Base-by-base conservation (phyloP, 2,329 filamentous ascomycete species). In the Xylaria sp. region DNA sequence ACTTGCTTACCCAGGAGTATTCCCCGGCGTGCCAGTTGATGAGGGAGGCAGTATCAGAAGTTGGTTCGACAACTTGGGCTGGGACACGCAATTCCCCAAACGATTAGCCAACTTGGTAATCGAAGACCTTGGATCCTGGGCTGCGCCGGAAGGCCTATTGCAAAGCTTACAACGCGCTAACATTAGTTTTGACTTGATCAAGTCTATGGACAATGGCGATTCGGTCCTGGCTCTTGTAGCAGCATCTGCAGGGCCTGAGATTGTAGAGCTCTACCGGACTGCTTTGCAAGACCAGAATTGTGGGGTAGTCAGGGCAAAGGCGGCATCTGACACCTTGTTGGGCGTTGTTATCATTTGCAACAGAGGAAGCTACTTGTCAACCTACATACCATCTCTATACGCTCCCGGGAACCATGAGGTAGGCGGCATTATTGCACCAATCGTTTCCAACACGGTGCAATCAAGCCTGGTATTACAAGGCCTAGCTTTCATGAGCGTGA, bases 11-110 rank as follows among this genome's bases (percentile, higher is more conserved):
- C 92, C 92, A 0, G 90, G 87, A n/a, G 85, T 96, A 23, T 97
- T 92, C 69, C 83, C 91, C 0, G 93, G 92, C 0, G 89, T 96
- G 8, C 92, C 92, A 0, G 76, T 80, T 1, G 79, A 82, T 3
- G 78, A 81, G 63, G 76, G 80, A 53, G 76, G 76, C 16, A 68
- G 72, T 7, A 72, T 79, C 46, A 83, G 81, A 65, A 85, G 90
- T 50, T 97, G 92, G 92, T 96, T 97, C 72, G 84, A 87, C n/a
- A 90, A 88, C 65, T 83, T 92, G 52, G 92, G 93, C 11, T 97
- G 92, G 92, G 92, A 95, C 68, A 88, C 79, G 0, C 78, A 83
- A 52, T 84, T 83, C 60, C 81, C 82, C 2, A 77, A 80, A 9
- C 78, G 80, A 11, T 68, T 85, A 18, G 79, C 78, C 67, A 92